Percentiles rank a stretch among this genome's conserved stretches.
Conservation (phyloP, 306 rosid species). For the Gastrolobium bilobum region DNA sequence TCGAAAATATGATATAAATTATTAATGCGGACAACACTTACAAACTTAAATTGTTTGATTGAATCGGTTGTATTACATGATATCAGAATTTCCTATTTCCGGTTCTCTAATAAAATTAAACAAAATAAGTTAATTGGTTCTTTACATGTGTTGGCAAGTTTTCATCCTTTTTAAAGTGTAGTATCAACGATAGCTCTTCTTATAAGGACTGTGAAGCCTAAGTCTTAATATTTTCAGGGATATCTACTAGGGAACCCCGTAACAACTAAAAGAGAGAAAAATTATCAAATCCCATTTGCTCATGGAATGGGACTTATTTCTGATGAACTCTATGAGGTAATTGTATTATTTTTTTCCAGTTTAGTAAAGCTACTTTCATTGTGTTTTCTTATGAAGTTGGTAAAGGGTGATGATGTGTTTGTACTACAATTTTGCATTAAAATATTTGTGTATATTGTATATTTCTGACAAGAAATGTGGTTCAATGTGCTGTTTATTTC, state of each 20-base stretch:
- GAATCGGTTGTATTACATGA: too few relatives aligned
- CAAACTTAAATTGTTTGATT: too few relatives aligned
- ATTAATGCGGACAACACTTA: too few relatives aligned
- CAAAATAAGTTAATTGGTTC: too few relatives aligned
- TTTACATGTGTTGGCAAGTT: not conserved
- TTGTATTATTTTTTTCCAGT: not conserved
- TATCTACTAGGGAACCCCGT: slow-evolving; percentile 64
- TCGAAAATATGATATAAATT: too few relatives aligned
- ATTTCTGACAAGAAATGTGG: not conserved
- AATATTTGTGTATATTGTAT: not conserved
- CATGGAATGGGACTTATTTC: slow-evolving; percentile 78
- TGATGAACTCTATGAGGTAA: slow-evolving; percentile 68
- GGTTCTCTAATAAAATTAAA: too few relatives aligned
- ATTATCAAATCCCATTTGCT: slow-evolving; percentile 51
- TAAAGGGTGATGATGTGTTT: not conserved
- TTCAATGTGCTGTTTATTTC: too few relatives aligned
- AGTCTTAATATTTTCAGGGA: slow-evolving; percentile 58
- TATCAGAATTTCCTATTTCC: too few relatives aligned
- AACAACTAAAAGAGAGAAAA: not conserved
- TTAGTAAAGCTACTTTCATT: not conserved
- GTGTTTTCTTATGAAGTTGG: not conserved
- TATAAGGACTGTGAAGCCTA: slow-evolving; percentile 14
- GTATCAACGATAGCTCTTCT: not conserved
- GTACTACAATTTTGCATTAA: not conserved
- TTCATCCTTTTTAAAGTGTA: not conserved